Evolutionary conservation across 768 basidiomycete genomes (phyloP).

Genomic region (Coprinellus micaceus): DNA sequence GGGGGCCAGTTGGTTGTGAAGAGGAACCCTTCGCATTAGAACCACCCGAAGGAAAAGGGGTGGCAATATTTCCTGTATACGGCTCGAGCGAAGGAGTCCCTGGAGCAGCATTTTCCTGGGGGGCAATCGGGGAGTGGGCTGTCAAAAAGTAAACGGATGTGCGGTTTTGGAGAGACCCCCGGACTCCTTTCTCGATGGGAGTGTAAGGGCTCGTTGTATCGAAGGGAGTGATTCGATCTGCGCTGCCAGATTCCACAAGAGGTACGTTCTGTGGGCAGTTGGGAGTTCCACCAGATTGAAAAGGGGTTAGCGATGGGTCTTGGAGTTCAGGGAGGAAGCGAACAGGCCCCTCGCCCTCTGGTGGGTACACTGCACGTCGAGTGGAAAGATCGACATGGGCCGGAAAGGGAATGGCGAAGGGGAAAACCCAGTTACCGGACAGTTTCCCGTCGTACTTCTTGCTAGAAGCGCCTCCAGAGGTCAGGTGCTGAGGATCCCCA

Average conservation of each 20-base stretch:
- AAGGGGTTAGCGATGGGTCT: neutral
- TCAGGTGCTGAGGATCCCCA: neutral
- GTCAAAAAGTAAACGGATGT: too few relatives aligned
- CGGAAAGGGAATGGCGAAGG: conserved; percentile 11
- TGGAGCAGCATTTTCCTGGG: too few relatives aligned
- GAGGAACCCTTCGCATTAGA: too few relatives aligned
- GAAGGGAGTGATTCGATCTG: neutral
- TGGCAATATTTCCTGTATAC: too few relatives aligned
- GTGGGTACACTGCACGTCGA: neutral
- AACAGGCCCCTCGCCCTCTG: neutral
- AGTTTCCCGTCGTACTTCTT: conserved; percentile 10
- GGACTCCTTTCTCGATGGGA: neutral
- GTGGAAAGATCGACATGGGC: conserved; percentile 7
- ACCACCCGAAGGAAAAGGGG: too few relatives aligned
- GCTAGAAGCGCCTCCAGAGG: neutral
- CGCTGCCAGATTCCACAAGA: neutral
- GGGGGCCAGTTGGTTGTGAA: too few relatives aligned
- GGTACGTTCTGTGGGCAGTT: neutral
- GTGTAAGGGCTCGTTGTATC: neutral
- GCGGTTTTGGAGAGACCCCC: neutral
- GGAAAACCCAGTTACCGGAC: conserved; percentile 2
- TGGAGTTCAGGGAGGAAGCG: neutral
- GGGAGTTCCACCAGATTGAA: neutral
- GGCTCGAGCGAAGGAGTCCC: too few relatives aligned
- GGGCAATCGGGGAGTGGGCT: too few relatives aligned